These are phyloP conservation scores for Solanum pinnatisectum DNA, from an alignment of 257 asterid species.

Conservation along the genomic window DNA sequence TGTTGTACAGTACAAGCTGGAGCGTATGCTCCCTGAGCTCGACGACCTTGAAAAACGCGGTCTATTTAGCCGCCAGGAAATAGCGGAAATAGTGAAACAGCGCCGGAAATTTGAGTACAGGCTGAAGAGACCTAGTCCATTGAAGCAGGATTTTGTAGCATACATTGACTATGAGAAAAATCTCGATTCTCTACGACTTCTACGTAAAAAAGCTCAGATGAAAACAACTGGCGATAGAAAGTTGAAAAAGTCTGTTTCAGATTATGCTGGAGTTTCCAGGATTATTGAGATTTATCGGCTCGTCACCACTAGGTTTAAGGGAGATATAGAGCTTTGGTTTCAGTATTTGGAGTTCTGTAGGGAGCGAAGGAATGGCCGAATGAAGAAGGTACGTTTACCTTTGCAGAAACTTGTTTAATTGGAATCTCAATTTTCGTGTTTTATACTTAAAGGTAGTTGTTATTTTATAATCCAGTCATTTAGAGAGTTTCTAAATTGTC, in stretches of 20 bases:
- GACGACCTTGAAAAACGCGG: conserved; percentile 78
- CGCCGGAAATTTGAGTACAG: conserved; percentile 95
- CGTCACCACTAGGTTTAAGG: conserved; percentile 82
- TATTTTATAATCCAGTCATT: background rate
- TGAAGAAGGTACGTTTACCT: conserved; percentile 63
- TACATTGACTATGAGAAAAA: conserved; percentile 78
- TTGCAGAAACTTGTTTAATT: background rate
- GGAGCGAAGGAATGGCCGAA: conserved; percentile 59
- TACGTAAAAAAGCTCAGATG: conserved; percentile 45
- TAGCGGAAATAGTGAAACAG: conserved; percentile 81
- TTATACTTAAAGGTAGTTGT: background rate
- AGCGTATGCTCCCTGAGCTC: conserved; percentile 85
- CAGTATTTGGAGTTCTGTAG: conserved; percentile 86
- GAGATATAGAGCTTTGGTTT: conserved; percentile 86
- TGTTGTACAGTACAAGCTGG: conserved; percentile 78
- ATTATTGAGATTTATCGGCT: conserved; percentile 62
- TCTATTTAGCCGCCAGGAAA: conserved; percentile 60
- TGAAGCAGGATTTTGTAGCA: conserved; percentile 57
- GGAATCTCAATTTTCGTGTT: background rate
- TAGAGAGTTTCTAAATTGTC: background rate
- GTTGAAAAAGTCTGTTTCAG: conserved; percentile 55
- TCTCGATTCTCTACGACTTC: conserved; percentile 59
- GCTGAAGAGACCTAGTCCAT: conserved; percentile 79
- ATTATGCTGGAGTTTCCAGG: conserved; percentile 63
- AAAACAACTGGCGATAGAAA: conserved; percentile 30